These are phyloP conservation scores for Ogataea saltuana DNA, from an alignment of 805 yeast genomes.

Conservation along the genomic window DNA sequence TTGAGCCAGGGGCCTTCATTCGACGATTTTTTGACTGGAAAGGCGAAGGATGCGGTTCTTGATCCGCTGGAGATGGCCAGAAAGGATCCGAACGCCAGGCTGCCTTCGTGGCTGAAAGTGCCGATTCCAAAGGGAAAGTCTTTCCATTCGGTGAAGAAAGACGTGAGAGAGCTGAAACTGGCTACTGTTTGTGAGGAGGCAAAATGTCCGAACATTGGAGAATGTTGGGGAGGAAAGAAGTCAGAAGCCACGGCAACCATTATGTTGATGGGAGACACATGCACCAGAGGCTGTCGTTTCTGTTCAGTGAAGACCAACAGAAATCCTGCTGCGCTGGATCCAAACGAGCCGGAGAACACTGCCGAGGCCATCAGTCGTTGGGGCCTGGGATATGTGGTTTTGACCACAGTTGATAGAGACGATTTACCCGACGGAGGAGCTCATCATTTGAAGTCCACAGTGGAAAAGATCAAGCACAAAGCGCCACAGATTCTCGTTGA, in stretches of 20 bases:
- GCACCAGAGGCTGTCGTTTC: slow-evolving; percentile 98
- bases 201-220: slow-evolving; percentile 98
- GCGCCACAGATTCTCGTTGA: slow-evolving; percentile 92
- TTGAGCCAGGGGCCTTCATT: slow-evolving; percentile 88
- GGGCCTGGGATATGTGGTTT: slow-evolving; percentile 97
- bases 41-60: slow-evolving; percentile 61
- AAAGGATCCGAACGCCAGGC: slow-evolving; percentile 63
- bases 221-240: slow-evolving; percentile 98
- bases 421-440: slow-evolving; percentile 94
- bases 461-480: slow-evolving; percentile 75
- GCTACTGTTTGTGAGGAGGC: slow-evolving; percentile 99
- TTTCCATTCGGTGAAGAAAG: slow-evolving; percentile 77
- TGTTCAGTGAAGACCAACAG: slow-evolving; percentile 95
- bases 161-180: slow-evolving; percentile 81
- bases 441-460: slow-evolving; percentile 86
- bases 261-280: slow-evolving; percentile 97
- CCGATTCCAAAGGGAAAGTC: slow-evolving; percentile 95
- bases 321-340: slow-evolving; percentile 85
- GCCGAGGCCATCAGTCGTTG: slow-evolving; percentile 96
- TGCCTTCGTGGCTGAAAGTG: slow-evolving; percentile 93
- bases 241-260: slow-evolving; percentile 96
- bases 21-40: slow-evolving; percentile 84
- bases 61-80: slow-evolving; percentile 82
- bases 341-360: slow-evolving; percentile 95
- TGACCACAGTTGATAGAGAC: slow-evolving; percentile 97